Percentiles rank a stretch among this genome's conserved stretches.
phyloP scores from a whole-genome alignment of 2,329 filamentous ascomycete species.

The Exophiala calicioides region DNA sequence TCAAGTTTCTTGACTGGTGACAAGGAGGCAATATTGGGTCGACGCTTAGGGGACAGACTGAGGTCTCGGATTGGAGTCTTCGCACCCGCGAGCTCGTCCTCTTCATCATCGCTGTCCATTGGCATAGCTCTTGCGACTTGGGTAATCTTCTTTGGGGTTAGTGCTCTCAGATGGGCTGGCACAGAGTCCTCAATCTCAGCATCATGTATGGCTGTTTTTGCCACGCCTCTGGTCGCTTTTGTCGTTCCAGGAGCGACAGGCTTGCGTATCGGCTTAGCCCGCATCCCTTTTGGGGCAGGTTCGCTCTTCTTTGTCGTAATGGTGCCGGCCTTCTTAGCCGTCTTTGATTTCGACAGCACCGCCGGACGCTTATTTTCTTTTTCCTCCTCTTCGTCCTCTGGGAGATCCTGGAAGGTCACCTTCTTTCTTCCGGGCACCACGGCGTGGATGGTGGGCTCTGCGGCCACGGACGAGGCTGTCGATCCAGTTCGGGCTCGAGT shows the following conservation, averaged over 20 bases:
- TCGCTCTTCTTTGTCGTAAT: slow-evolving; percentile 30
- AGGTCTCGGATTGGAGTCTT: slow-evolving; percentile 39
- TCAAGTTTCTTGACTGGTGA: slow-evolving; percentile 45
- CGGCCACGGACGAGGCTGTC: slow-evolving; percentile 7
- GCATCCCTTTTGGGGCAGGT: slow-evolving; percentile 41
- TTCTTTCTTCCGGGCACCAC: slow-evolving; percentile 42
- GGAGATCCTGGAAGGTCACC: slow-evolving; percentile 49
- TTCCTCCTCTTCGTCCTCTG: slow-evolving; percentile 39
- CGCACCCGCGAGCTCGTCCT: slow-evolving; percentile 44
- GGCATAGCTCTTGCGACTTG: slow-evolving; percentile 46
- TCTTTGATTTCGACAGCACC: slow-evolving; percentile 18
- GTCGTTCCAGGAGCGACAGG: slow-evolving; percentile 37
- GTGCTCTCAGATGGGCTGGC: slow-evolving; percentile 35
- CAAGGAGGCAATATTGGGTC: slow-evolving; percentile 33
- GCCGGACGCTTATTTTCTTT: slow-evolving; percentile 41
- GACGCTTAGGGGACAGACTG: slow-evolving; percentile 39
- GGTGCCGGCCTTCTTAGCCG: slow-evolving; percentile 32
- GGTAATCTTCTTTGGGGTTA: slow-evolving; percentile 52
- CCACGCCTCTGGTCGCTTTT: slow-evolving; percentile 32
- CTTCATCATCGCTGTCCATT: slow-evolving; percentile 38
- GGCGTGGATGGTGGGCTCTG: slow-evolving; percentile 11
- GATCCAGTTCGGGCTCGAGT: slow-evolving; percentile 26
- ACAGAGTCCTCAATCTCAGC: slow-evolving; percentile 24
- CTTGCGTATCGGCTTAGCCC: slow-evolving; percentile 50
- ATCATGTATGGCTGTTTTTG: slow-evolving; percentile 21